Evolutionary conservation across 768 basidiomycete genomes (phyloP), one percentile per base, ranked within the genome.

Genomic region (Collybia sp.): DNA sequence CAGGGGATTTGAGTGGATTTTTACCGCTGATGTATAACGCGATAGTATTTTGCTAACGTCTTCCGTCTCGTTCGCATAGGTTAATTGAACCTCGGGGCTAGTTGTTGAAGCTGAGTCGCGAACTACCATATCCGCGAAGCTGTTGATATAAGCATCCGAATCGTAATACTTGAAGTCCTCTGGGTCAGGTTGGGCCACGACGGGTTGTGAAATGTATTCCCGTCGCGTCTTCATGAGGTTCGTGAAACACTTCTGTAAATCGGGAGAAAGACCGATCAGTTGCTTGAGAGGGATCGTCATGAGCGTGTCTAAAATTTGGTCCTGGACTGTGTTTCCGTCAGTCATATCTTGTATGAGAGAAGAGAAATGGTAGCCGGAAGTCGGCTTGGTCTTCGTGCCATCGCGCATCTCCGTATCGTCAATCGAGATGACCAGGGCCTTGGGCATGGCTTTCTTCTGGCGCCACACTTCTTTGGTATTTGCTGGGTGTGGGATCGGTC

Each of bases 11-110:
- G 38, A 30, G 1, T 12, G 17, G 11, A 57, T 15, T 5, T 49
- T 46, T 6, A 51, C 46, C 1, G 42, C 53, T n/a, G 30, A 46
- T 0, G 47, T 18, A 40, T 49, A 58, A n/a, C 35, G 34, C 33
- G 30, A 20, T 12, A 42, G 20, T 5, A 55, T 43, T 16, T 48
- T 46, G 16, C 47, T 31, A 10, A 30, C 10, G 2, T 18, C 16
- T 1, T 4, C 34, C 2, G 3, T 19, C 1, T 16, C 12, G 17
- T 20, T 4, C 11, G 42, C 33, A 30, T 40, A 36, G 11, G 25
- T 12, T n/a, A 49, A 18, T 5, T 16, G 5, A 11, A 38, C 44
- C 9, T 17, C 2, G 0, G 38, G 40, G 2, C 31, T 11, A n/a
- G 6, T 2, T 20, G 12, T 12, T 31, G 11, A 2, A 20, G 30